Evolutionary conservation across 805 yeast genomes (phyloP).

Genomic region (Saturnispora bothae): DNA sequence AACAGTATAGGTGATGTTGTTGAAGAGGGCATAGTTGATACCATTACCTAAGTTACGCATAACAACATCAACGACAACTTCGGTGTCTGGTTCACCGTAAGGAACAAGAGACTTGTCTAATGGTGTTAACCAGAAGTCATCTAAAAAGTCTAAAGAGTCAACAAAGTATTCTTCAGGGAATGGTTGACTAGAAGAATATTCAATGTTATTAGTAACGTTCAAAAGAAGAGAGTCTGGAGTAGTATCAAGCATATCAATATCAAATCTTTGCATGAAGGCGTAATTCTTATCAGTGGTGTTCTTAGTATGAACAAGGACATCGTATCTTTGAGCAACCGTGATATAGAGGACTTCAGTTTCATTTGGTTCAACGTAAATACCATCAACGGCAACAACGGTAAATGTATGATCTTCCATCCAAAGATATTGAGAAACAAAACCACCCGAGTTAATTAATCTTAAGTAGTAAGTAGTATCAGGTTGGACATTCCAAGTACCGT

Average conservation of each 20-base stretch:
- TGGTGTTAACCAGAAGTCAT: conserved; percentile 74
- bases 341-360: conserved; percentile 64
- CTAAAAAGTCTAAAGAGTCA: conserved; percentile 46
- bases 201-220: conserved; percentile 68
- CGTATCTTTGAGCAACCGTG: conserved; percentile 87
- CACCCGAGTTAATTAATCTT: conserved; percentile 78
- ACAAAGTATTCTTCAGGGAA: conserved; percentile 29
- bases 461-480: conserved; percentile 80
- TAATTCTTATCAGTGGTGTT: conserved; percentile 49
- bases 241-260: conserved; percentile 72
- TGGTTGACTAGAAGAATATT: conserved; percentile 34
- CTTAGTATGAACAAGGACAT: conserved; percentile 69
- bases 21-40: conserved; percentile 92
- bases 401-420: conserved; percentile 82
- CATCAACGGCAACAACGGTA: conserved; percentile 87
- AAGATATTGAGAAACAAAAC: conserved; percentile 83
- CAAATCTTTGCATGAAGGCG: conserved; percentile 76
- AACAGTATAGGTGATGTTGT: conserved; percentile 63
- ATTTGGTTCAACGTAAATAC: conserved; percentile 70
- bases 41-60: conserved; percentile 87
- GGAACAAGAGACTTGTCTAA: conserved; percentile 37
- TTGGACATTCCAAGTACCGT: conserved; percentile 65
- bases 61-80: conserved; percentile 57
- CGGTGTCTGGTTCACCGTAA: conserved; percentile 57
- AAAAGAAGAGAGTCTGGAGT: conserved; percentile 53